Conservation (phyloP, 2,329 filamentous ascomycete species). For the Talaromyces sp. region DNA sequence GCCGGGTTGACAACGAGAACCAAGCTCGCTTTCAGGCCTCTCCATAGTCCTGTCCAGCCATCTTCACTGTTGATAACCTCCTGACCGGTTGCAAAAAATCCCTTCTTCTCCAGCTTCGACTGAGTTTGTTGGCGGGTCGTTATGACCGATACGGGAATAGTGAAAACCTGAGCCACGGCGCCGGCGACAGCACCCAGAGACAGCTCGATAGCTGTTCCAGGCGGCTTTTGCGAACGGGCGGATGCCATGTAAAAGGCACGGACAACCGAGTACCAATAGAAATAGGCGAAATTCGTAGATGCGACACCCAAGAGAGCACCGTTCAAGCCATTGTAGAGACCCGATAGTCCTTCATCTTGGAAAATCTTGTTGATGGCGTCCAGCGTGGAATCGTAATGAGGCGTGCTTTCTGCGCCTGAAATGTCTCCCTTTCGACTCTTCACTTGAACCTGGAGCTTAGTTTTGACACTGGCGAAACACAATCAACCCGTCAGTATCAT, state of each 20-base stretch:
- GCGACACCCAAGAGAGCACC: constrained; percentile 86
- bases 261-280: constrained; percentile 96
- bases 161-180: constrained; percentile 88
- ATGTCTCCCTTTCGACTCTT: constrained; percentile 52
- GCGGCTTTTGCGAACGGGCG: constrained; percentile 53
- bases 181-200: constrained; percentile 80
- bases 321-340: constrained; percentile 83
- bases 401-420: constrained; percentile 43
- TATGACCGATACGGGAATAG: constrained; percentile 90
- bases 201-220: constrained; percentile 76
- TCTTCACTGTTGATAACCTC: constrained; percentile 90
- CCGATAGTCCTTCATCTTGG: constrained; percentile 69
- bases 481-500: constrained; percentile 3
- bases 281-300: constrained; percentile 98
- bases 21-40: constrained; percentile 89
- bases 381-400: constrained; percentile 79
- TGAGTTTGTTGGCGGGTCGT: constrained; percentile 96
- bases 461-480: constrained; percentile 68
- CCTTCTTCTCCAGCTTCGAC: constrained; percentile 74
- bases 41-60: constrained; percentile 83
- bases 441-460: constrained; percentile 88
- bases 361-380: constrained; percentile 85
- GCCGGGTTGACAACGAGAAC: constrained; percentile 94
- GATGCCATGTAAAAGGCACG: constrained; percentile 68
- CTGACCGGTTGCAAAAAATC: constrained; percentile 75